Evolutionary conservation across 257 asterid genomes (phyloP).

Genomic region (Capsicum pubescens): DNA sequence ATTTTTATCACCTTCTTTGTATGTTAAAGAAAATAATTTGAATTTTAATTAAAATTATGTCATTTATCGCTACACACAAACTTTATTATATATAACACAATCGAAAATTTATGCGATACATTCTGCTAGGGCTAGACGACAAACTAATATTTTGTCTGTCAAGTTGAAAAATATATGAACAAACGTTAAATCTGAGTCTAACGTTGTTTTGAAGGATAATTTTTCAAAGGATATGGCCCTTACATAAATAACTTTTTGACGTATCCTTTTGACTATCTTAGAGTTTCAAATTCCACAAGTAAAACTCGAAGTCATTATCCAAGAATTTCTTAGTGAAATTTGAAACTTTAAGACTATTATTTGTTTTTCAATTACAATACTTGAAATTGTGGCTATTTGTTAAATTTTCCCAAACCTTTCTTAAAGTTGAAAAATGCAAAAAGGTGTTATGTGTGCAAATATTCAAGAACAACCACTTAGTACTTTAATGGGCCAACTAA

Average conservation of each 20-base stretch:
- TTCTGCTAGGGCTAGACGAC: too few relatives aligned
- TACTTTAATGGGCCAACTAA: slow-evolving; percentile 3
- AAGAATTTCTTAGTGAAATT: not conserved
- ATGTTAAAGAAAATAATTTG: not conserved
- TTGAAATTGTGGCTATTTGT: not conserved
- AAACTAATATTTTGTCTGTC: too few relatives aligned
- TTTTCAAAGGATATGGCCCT: not conserved
- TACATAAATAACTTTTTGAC: not conserved
- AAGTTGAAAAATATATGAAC: too few relatives aligned
- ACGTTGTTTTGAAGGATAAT: too few relatives aligned
- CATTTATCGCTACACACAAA: too few relatives aligned
- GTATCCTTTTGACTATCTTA: not conserved
- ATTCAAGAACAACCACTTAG: not conserved
- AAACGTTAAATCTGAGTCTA: too few relatives aligned
- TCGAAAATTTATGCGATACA: too few relatives aligned
- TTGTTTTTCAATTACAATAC: not conserved
- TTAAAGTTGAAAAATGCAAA: not conserved
- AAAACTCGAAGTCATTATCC: not conserved
- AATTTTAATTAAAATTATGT: not conserved
- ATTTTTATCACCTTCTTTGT: not conserved
- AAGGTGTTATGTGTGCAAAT: not conserved
- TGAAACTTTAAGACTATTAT: not conserved
- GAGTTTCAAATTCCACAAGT: not conserved
- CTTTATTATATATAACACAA: too few relatives aligned
- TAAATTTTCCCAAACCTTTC: too few relatives aligned